phyloP scores from a whole-genome alignment of 768 basidiomycete genomes.

The Trametes villosa region DNA sequence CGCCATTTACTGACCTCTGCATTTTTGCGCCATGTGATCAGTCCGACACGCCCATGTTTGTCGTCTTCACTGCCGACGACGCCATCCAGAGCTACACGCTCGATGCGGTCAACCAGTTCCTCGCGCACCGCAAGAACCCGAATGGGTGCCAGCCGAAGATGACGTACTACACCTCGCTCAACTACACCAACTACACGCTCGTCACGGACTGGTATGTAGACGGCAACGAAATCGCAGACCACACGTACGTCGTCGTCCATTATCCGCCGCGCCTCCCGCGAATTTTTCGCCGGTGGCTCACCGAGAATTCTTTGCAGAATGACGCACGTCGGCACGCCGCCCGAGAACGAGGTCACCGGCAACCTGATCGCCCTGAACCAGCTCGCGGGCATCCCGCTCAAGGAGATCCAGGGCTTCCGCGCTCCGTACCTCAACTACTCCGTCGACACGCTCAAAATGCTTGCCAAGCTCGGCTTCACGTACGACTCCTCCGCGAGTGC shows the following conservation, averaged over 20 bases:
- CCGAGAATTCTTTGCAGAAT: constrained; percentile 48
- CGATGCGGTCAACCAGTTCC: constrained; percentile 74
- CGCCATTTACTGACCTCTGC: constrained; percentile 4
- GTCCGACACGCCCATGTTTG: constrained; percentile 65
- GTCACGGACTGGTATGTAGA: constrained; percentile 83
- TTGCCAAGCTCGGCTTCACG: constrained; percentile 60
- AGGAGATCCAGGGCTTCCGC: constrained; percentile 70
- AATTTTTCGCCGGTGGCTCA: constrained; percentile 10
- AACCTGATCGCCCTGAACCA: constrained; percentile 81
- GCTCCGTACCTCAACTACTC: constrained; percentile 76
- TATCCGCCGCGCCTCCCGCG: constrained; percentile 6
- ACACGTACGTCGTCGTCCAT: constrained; percentile 20
- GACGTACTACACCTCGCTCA: constrained; percentile 75
- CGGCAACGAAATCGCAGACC: constrained; percentile 74
- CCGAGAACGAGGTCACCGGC: constrained; percentile 70
- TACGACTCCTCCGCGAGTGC: constrained; percentile 72
- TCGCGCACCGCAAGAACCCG: constrained; percentile 73
- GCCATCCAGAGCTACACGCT: constrained; percentile 79
- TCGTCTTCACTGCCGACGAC: constrained; percentile 79
- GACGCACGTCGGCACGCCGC: constrained; percentile 73
- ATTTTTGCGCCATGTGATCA: constrained; percentile 28
- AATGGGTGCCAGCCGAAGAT: constrained; percentile 77
- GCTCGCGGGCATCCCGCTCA: constrained; percentile 74
- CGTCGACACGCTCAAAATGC: constrained; percentile 60
- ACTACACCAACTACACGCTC: constrained; percentile 77